These are phyloP conservation scores for Acer negundo DNA, from an alignment of 345 rosid species.

Conservation along the genomic window DNA sequence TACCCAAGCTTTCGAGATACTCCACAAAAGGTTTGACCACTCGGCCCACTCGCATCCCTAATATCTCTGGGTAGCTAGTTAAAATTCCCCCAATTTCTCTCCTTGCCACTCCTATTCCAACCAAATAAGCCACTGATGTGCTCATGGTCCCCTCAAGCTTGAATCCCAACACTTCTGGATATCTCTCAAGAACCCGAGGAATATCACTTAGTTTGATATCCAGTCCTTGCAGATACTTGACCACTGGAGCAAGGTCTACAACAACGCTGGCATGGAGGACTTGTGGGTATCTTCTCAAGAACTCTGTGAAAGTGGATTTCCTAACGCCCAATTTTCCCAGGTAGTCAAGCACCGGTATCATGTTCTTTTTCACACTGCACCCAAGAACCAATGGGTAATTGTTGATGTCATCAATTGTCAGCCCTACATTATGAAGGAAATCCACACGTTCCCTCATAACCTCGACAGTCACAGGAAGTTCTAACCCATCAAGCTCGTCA, in stretches of 20 bases:
- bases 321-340: conserved; percentile 92
- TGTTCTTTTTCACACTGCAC: conserved; percentile 95
- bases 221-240: conserved; percentile 87
- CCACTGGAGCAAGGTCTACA: conserved; percentile 91
- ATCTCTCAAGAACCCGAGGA: conserved; percentile 86
- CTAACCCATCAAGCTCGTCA: conserved; percentile 85
- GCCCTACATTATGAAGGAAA: conserved; percentile 76
- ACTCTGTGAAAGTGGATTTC: conserved; percentile 71
- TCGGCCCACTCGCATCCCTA: conserved; percentile 90
- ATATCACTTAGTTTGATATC: conserved; percentile 78
- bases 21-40: conserved; percentile 88
- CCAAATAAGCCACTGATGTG: conserved; percentile 88
- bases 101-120: conserved; percentile 87
- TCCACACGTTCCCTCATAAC: conserved; percentile 85
- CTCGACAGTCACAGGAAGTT: conserved; percentile 84
- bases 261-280: conserved; percentile 89
- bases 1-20: conserved; percentile 70
- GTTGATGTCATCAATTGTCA: conserved; percentile 77
- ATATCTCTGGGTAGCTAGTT: conserved; percentile 78
- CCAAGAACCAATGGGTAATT: conserved; percentile 94
- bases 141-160: conserved; percentile 98
- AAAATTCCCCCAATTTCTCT: conserved; percentile 82
- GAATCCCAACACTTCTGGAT: conserved; percentile 88
- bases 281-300: conserved; percentile 84
- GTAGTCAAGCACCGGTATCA: conserved; percentile 92